Evolutionary conservation across 2,329 filamentous ascomycete species (phyloP), one percentile per base, ranked within the genome.

Genomic region (Botrytis squamosa): DNA sequence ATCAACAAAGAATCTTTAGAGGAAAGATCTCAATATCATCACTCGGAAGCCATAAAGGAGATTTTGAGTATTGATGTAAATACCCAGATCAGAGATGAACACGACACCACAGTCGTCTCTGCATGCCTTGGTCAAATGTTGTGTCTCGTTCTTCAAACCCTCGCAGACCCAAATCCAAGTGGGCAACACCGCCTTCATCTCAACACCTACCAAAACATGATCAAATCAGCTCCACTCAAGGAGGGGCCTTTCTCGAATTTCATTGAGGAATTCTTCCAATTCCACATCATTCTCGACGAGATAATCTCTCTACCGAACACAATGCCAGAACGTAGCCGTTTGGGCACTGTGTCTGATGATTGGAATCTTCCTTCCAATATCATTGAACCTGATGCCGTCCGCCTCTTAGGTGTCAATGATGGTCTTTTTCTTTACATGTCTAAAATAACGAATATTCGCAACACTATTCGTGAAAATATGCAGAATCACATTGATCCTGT

Each of bases 141-240:
- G 20, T 91, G 89, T 77, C 83, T 90, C 40, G 81, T 91, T 12
- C 83, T 91, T 8, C 86, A 89, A 76, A 87, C 87, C 0, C 82
- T 89, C 3, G 86, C 87, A 9, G 87, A 90, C 70, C 88, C 88
- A 29, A 86, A 86, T 71, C 83, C 85, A 0, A 82, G 83, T 16
- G 93, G 93, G 63, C 89, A 93, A 79, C 95, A 97, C 81, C 87
- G 93, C n/a, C 86, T 92, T 66, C 93, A 97, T 80, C 90, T 97
- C 76, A 86, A 91, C 75, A 92, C 89, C 0, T 95, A 95, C 76
- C 89, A 93, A 77, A 88, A 87, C 73, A 86, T 97, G 74, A 89
- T 95, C n/a, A 85, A 85, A 60, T 84, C 87, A 73, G 87, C 84
- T 2, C 89, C 90, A 80, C 85, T 92, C 70, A 80, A 88, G 80